Base-by-base conservation (phyloP, 179 eudicot species). In the Corrigiola litoralis region DNA sequence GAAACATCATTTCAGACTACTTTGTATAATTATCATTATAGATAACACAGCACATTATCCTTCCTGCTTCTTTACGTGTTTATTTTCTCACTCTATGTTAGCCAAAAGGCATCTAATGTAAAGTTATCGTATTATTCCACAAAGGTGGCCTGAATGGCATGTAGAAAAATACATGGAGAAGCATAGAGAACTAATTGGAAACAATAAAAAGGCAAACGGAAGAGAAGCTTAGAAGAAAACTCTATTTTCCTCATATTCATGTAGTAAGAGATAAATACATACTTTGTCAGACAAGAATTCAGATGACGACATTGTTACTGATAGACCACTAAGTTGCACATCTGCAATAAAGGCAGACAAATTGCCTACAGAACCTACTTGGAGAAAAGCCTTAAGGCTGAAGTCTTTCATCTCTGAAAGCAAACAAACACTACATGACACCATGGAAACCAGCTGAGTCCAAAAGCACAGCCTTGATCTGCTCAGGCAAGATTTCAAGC, bases 381-480 rank as follows among this genome's bases (percentile, higher is more conserved):
- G 34, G 49, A 40, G 34, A 37, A 21, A 50, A 51, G 31, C 21
- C 29, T 28, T 41, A 23, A 42, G 0, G 21, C 60, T 17, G 27
- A 17, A 23, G 51, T 18, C n/a, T 53, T 24, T 25, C 81, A 27
- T 72, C 8, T 9, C 41, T 24, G 46, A 69, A 32, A 23, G 9
- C 27, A 25, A 25, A 46, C 49, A 47, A 38, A 18, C 14, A 37
- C 61, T 64, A 71, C 49, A 58, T 72, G 23, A 72, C 71, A 41
- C 76, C 71, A 34, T 66, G 83, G 59, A 82, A 78, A 16, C 83
- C 90, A 69, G 82, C 85, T 2, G 87, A 78, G 32, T 85, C 82
- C 71, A 85, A 42, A 33, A 85, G 72, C 38, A 82, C 79, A n/a
- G 87, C 87, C 76, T 85, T 85, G 72, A 85, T 85, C 65, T 82